Percentiles rank a stretch among this genome's conserved stretches.
Conservation (phyloP, 306 rosid species). For the Cyamopsis tetragonoloba region DNA sequence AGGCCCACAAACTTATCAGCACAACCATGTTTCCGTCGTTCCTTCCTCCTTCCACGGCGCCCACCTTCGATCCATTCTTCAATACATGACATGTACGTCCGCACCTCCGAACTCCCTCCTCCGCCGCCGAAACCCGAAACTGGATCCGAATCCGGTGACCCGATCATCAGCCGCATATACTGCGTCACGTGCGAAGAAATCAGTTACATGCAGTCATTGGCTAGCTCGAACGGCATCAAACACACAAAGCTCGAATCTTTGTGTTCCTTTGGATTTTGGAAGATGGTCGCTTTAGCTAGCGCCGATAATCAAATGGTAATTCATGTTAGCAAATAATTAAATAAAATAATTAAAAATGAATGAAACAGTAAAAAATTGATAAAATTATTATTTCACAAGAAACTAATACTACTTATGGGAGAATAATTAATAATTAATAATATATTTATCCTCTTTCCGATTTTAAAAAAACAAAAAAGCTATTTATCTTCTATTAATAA, state of each 20-base stretch:
- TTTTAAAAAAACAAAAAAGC: no score
- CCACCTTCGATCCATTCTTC: slow-evolving; percentile 33
- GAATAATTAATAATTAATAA: no score
- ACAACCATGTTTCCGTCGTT: slow-evolving; percentile 33
- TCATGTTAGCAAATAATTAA: no score
- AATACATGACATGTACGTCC: slow-evolving; percentile 45
- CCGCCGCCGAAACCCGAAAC: not conserved
- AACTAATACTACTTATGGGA: no score
- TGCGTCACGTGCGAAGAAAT: slow-evolving; percentile 32
- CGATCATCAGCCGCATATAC: slow-evolving; percentile 55
- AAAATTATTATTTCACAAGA: no score
- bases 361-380: no score
- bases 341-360: no score
- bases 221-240: slow-evolving; percentile 19
- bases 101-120: slow-evolving; percentile 31
- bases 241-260: slow-evolving; percentile 47
- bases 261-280: slow-evolving; percentile 80
- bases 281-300: slow-evolving; percentile 33
- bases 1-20: slow-evolving; percentile 21
- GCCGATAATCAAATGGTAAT: no score
- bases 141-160: not conserved
- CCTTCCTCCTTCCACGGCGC: slow-evolving; percentile 32
- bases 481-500: no score
- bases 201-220: slow-evolving; percentile 35
- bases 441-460: no score